These are phyloP conservation scores for Verbascum thapsus DNA, from an alignment of 257 asterid species.

Conservation along the genomic window DNA sequence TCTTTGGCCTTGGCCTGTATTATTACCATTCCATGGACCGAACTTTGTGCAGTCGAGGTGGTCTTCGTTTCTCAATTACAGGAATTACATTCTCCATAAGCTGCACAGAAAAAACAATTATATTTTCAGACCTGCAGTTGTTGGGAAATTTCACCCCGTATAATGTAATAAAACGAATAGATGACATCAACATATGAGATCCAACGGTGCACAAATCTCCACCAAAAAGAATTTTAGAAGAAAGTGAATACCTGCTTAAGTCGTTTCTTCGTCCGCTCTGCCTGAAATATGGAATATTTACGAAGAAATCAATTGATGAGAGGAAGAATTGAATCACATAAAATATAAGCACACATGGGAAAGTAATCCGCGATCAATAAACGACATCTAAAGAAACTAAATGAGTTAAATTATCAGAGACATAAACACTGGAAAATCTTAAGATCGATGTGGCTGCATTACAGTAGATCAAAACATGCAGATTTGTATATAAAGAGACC, in stretches of 20 bases:
- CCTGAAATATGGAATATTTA: conserved; percentile 56
- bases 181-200: too few species aligned
- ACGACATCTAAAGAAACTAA: conserved; percentile 1
- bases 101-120: conserved; percentile 42
- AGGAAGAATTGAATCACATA: conserved; percentile 23
- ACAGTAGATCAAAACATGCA: conserved; percentile 19
- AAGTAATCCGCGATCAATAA: background rate
- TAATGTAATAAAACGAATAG: too few species aligned
- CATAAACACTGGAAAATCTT: conserved; percentile 13
- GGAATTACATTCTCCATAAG: conserved; percentile 84
- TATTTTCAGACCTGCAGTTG: conserved; percentile 13
- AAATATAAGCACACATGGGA: background rate
- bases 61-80: conserved; percentile 67
- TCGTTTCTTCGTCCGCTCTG: conserved; percentile 62
- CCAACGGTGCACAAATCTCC: too few species aligned
- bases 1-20: conserved; percentile 11
- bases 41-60: conserved; percentile 54
- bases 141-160: too few species aligned
- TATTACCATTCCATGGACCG: conserved; percentile 56
- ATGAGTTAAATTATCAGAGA: conserved; percentile 4
- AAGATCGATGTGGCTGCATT: conserved; percentile 13
- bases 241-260: conserved; percentile 60
- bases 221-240: conserved; percentile 6
- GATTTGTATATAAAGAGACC: background rate
- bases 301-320: conserved; percentile 30